Base-by-base conservation (phyloP, 2,329 filamentous ascomycete genomes). In the Ascomycota sp. region DNA sequence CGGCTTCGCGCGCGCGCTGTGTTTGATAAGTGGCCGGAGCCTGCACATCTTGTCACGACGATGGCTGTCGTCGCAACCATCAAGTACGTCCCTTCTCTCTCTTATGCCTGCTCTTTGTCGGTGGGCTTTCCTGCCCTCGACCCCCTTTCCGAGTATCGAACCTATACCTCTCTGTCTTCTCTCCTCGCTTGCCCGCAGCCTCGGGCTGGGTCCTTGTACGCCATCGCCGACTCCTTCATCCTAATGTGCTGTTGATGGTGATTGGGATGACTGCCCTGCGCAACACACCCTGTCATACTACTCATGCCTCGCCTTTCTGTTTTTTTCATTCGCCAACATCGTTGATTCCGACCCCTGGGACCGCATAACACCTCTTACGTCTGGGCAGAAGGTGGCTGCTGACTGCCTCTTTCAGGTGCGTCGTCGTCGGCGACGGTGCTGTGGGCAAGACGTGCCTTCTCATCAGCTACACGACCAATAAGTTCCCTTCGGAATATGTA, bases 401-500 rank as follows among this genome's bases (percentile, higher is more conserved):
- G 8, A n/a, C 10, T 23, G n/a, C 36, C 34, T 12, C 28, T 23
- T 35, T 28, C 35, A 98, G 89, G 61, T 98, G 89, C 61, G 89
- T 98, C 48, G 89, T 98, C 44, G 89, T 98, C 47, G 89, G 89
- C 54, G 89, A 98, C 58, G 89, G 89, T 85, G 89, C 89, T 41
- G 89, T 98, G 44, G 89, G 89, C 56, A 98, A 98, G 69, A 98
- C 89, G 42, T 98, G 89, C 61, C 73, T 98, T 40, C 73, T 98
- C 51, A 98, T 98, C 62, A 92, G 82, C 54, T 98, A 98, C 61
- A 98, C 89, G 40, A 98, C 89, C 40, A 98, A 98, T 69, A 95
- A 95, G 50, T 98, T 98, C 56, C 89, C 89, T 23, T 94, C 85
- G 47, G 89, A 98, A 85, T 98, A 98, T 56, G 89, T 98, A 34